Evolutionary conservation across 2,329 filamentous ascomycete genomes (phyloP), one percentile per base, ranked within the genome.

Genomic region (Phaeosphaeriaceae sp.): DNA sequence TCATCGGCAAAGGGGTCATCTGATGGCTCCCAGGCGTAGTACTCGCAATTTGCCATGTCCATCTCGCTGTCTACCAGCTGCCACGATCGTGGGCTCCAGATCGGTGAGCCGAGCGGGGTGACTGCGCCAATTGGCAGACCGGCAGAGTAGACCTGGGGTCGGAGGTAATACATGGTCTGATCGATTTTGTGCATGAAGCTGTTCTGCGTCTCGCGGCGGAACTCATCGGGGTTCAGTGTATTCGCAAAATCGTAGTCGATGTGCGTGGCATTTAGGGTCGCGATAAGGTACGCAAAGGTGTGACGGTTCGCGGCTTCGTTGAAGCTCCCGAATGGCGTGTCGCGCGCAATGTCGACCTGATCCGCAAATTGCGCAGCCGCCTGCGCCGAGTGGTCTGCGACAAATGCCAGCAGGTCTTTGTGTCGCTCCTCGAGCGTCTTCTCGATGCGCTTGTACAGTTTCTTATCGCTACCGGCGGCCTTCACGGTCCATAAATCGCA

Each of bases 401-500:
- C 94, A 26, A 97, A 87, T 64, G 93, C 91, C 51, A 97, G 84
- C 1, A 97, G 87, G 8, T 93, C 92, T 68, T 93, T 91, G 84
- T 98, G 93, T 78, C 97, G 93, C 40, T 91, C 91, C 78, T 96
- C 93, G 59, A 99, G 87, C 28, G 92, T 93, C 73, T 91, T 89
- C 76, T 97, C 94, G 74, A 99, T 98, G 75, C 90, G 92, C 80
- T 94, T 96, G 84, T 97, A 97, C 9, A 99, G 84, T 77, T 98
- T 98, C 86, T 97, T 97, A 78, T 99, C 95, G 64, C 90, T 90
- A 48, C 94, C 93, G 55, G 94, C 93, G 28, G 95, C 94, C 80
- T 99, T 99, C 24, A 94, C 97, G 10, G 94, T 98, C 83, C 97
- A 99, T 19, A 98, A 86, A 78, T 99, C 95, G 84, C 94, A 98